phyloP scores from a whole-genome alignment of 164 flowering plant genomes.

The Piper betle region DNA sequence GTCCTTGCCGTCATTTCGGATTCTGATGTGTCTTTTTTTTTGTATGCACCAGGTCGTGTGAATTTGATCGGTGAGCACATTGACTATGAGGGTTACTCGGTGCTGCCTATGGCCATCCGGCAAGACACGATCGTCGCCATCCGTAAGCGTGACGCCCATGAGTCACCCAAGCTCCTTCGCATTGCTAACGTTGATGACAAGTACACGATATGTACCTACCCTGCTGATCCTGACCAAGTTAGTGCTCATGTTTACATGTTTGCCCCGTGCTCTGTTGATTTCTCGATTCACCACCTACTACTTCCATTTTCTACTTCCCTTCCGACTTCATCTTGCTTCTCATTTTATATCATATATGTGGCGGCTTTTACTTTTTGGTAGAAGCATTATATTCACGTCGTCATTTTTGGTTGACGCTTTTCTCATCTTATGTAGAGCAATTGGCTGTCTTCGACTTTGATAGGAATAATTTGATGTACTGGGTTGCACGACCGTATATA shows the following conservation, averaged over 20 bases:
- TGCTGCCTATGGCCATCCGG: constrained; percentile 93
- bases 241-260: neutral
- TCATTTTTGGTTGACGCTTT: too few species aligned
- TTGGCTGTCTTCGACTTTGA: too few species aligned
- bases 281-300: too few species aligned
- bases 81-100: constrained; percentile 95
- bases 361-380: too few species aligned
- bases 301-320: too few species aligned
- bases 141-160: constrained; percentile 31
- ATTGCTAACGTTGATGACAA: constrained; percentile 73
- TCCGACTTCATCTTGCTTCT: too few species aligned
- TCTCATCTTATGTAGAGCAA: too few species aligned
- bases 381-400: too few species aligned
- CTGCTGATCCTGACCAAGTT: constrained; percentile 82
- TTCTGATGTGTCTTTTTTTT: neutral
- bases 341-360: too few species aligned
- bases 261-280: neutral
- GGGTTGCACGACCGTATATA: too few species aligned
- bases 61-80: constrained; percentile 97
- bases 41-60: constrained; percentile 53
- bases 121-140: constrained; percentile 85
- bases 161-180: constrained; percentile 34
- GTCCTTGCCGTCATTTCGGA: neutral
- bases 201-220: constrained; percentile 68
- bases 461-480: too few species aligned